These are phyloP conservation scores for Boletus barrowsii DNA, from an alignment of 768 basidiomycete genomes.

Conservation along the genomic window DNA sequence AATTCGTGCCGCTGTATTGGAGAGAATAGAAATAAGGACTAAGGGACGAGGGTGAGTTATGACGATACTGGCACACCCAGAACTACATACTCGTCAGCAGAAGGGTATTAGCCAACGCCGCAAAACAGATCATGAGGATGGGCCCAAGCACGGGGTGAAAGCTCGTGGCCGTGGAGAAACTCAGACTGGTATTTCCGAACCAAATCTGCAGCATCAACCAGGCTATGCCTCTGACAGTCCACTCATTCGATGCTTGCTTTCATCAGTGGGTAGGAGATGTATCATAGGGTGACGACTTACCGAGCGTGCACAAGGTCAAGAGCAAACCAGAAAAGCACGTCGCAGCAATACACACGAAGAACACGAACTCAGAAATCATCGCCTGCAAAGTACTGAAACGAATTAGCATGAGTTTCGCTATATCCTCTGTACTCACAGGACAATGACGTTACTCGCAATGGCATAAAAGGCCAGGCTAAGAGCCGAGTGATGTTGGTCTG, in stretches of 20 bases:
- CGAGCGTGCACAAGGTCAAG: slow-evolving; percentile 53
- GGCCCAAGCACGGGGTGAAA: slow-evolving; percentile 75
- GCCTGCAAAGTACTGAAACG: slow-evolving; percentile 64
- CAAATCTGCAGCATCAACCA: slow-evolving; percentile 88
- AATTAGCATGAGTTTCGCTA: slow-evolving; percentile 4
- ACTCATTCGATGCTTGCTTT: slow-evolving; percentile 28
- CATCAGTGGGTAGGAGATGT: slow-evolving; percentile 23
- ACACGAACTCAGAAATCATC: slow-evolving; percentile 77
- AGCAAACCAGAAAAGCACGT: slow-evolving; percentile 80
- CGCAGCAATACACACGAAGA: slow-evolving; percentile 74
- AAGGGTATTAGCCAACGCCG: slow-evolving; percentile 75
- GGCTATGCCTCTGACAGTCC: slow-evolving; percentile 50
- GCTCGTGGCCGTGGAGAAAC: slow-evolving; percentile 52
- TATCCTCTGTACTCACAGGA: slow-evolving; percentile 51
- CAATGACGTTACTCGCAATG: slow-evolving; percentile 72
- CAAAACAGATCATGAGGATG: slow-evolving; percentile 75
- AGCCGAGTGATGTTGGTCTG: background rate
- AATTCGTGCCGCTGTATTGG: slow-evolving; percentile 82
- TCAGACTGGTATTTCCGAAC: slow-evolving; percentile 76
- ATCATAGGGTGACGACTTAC: slow-evolving; percentile 24
- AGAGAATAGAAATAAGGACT: slow-evolving; percentile 84
- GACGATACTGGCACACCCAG: background rate
- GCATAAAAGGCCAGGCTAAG: slow-evolving; percentile 74
- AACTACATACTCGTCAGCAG: slow-evolving; percentile 67
- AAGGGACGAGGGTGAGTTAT: background rate